A percentile compares a stretch with the other conserved stretches of the same genome.
phyloP scores from a whole-genome alignment of 1,139 yeast species.

The Pneumocystis carinii region DNA sequence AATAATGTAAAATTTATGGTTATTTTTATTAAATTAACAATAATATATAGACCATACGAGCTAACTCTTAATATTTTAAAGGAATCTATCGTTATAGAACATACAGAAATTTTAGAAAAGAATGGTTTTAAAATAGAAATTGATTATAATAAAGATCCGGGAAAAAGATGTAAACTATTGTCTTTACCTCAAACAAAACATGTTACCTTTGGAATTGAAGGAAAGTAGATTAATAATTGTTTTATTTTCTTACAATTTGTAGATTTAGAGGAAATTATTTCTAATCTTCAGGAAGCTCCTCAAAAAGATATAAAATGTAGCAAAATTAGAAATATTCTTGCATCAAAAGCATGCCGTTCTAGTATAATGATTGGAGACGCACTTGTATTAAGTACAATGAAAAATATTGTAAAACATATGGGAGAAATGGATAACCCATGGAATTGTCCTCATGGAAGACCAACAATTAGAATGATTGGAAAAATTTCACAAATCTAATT shows the following conservation, averaged over 20 bases:
- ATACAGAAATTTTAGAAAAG: constrained; percentile 39
- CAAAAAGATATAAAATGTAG: constrained; percentile 43
- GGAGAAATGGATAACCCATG: constrained; percentile 78
- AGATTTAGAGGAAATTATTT: constrained; percentile 66
- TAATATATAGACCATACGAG: constrained; percentile 31
- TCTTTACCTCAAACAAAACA: constrained; percentile 65
- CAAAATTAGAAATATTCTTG: constrained; percentile 68
- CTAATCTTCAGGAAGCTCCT: constrained; percentile 33
- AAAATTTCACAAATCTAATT: not conserved
- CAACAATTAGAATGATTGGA: constrained; percentile 39
- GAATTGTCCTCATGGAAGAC: constrained; percentile 97
- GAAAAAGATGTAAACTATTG: constrained; percentile 38
- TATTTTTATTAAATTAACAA: too few species aligned
- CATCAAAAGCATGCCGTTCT: constrained; percentile 87
- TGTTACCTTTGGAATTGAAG: constrained; percentile 40
- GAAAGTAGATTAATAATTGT: constrained; percentile 4
- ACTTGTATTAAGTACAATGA: constrained; percentile 46
- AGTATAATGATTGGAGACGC: constrained; percentile 89
- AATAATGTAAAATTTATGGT: constrained; percentile 27
- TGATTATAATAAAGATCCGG: constrained; percentile 38
- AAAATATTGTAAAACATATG: constrained; percentile 47
- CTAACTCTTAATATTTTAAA: constrained; percentile 65
- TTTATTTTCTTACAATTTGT: constrained; percentile 18
- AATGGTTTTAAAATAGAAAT: constrained; percentile 62
- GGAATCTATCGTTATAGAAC: constrained; percentile 51